Evolutionary conservation across 1,284 basidiomycete genomes (phyloP).

Genomic region (Wallemia hederae): DNA sequence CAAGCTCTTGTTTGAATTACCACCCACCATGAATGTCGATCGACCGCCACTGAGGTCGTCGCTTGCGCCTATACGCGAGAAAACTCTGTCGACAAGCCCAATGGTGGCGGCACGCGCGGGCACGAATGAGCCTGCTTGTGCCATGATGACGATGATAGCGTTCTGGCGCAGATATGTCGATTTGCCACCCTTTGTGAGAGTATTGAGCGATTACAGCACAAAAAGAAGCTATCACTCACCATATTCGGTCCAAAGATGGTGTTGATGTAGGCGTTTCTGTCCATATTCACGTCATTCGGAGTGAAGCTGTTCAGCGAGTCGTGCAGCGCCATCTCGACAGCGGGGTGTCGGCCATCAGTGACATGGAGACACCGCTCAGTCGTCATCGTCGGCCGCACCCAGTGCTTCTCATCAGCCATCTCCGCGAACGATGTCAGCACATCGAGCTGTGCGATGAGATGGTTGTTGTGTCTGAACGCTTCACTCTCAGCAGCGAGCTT

Average conservation of each 20-base stretch:
- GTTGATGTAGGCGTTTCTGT: constrained; percentile 29
- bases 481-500: constrained; percentile 34
- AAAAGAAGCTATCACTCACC: constrained; percentile 33
- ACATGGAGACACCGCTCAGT: constrained; percentile 28
- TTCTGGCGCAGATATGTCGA: constrained; percentile 75
- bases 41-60: constrained; percentile 79
- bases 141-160: constrained; percentile 66
- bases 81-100: constrained; percentile 69
- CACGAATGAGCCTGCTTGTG: constrained; percentile 75
- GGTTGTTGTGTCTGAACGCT: constrained; percentile 39
- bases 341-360: constrained; percentile 57
- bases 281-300: constrained; percentile 45
- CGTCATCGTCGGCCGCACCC: constrained; percentile 40
- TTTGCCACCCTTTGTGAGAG: constrained; percentile 23
- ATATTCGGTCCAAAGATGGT: constrained; percentile 90
- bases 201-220: too few relatives aligned
- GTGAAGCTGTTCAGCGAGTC: constrained; percentile 44
- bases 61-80: constrained; percentile 80
- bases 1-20: constrained; percentile 43
- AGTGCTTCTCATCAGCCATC: constrained; percentile 46
- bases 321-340: constrained; percentile 66
- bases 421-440: constrained; percentile 53
- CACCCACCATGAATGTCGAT: constrained; percentile 82
- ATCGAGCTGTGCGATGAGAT: constrained; percentile 65
- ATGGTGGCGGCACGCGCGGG: constrained; percentile 50